Percentiles rank a stretch among this genome's conserved stretches.
phyloP scores from a whole-genome alignment of 345 rosid species.

The Triadica sebifera region DNA sequence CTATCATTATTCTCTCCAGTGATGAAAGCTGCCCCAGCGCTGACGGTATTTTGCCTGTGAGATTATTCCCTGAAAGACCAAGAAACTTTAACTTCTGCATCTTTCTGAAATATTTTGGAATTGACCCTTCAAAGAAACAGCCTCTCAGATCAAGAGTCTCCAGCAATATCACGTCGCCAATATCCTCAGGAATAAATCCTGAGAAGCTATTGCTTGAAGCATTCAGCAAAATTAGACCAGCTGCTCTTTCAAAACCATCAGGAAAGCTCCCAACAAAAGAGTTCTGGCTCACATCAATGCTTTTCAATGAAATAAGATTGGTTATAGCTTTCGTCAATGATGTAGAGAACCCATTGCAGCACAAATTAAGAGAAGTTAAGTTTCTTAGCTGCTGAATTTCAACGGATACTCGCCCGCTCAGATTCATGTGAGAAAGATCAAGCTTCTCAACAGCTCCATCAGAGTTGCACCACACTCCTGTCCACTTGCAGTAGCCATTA shows the following conservation, averaged over 20 bases:
- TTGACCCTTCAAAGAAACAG: slow-evolving; percentile 69
- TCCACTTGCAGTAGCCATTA: slow-evolving; percentile 69
- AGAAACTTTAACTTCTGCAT: slow-evolving; percentile 73
- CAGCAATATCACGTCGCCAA: slow-evolving; percentile 58
- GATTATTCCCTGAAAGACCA: slow-evolving; percentile 88
- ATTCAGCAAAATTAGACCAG: slow-evolving; percentile 58
- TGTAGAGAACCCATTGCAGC: slow-evolving; percentile 61
- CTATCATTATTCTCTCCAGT: slow-evolving; percentile 83
- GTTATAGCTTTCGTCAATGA: slow-evolving; percentile 45
- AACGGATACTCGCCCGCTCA: slow-evolving; percentile 62
- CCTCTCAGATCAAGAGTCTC: slow-evolving; percentile 85
- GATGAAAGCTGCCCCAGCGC: slow-evolving; percentile 71
- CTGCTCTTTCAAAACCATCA: slow-evolving; percentile 49
- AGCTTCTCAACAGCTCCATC: slow-evolving; percentile 64
- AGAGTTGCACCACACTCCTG: slow-evolving; percentile 72
- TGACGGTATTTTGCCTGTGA: slow-evolving; percentile 65
- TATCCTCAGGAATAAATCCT: slow-evolving; percentile 68
- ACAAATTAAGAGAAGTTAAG: slow-evolving; percentile 64
- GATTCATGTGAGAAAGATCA: slow-evolving; percentile 76
- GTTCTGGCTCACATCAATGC: slow-evolving; percentile 76
- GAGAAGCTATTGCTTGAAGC: slow-evolving; percentile 83
- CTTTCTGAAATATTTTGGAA: slow-evolving; percentile 62
- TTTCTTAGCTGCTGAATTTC: slow-evolving; percentile 47
- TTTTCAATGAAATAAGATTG: slow-evolving; percentile 49
- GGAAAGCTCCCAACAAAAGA: slow-evolving; percentile 52